A percentile compares a stretch with the other conserved stretches of the same genome.
These are phyloP conservation scores for Psidium guajava DNA, from an alignment of 345 rosid species.

Conservation along the genomic window DNA sequence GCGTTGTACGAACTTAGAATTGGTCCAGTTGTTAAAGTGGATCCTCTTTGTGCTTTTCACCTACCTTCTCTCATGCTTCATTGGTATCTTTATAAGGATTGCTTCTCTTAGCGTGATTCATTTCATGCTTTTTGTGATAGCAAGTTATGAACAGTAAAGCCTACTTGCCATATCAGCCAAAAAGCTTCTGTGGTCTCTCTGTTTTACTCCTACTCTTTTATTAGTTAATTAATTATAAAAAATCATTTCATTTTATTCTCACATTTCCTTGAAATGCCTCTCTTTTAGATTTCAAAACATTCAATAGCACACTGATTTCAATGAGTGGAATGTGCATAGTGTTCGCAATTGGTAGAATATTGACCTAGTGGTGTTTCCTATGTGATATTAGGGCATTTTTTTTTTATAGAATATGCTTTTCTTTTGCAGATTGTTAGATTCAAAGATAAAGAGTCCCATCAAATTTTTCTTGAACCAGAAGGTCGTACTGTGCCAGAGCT, in stretches of 20 bases:
- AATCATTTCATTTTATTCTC: not conserved
- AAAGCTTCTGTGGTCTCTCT: not conserved
- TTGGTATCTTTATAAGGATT: not conserved
- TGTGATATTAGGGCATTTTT: not conserved
- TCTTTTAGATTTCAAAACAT: not conserved
- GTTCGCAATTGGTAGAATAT: not conserved
- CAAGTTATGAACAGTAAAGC: not conserved
- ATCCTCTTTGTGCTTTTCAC: not conserved
- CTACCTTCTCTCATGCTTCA: not conserved
- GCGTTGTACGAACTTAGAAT: not conserved
- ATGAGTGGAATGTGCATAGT: not conserved
- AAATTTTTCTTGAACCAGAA: constrained; percentile 97
- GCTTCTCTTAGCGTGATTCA: not conserved
- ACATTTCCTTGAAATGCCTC: not conserved
- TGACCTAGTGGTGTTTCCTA: not conserved
- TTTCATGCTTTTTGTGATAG: not conserved
- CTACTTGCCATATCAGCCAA: not conserved
- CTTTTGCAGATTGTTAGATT: constrained; percentile 69
- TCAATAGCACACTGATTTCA: not conserved
- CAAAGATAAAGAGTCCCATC: constrained; percentile 96
- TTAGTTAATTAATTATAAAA: not conserved
- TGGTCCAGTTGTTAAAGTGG: not conserved
- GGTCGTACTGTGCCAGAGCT: constrained; percentile 94
- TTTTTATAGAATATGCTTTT: not conserved
- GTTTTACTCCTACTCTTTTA: not conserved